Percentiles rank a stretch among this genome's conserved stretches.
Evolutionary conservation across 345 rosid species (phyloP).

Genomic region (Physaria fendleri): DNA sequence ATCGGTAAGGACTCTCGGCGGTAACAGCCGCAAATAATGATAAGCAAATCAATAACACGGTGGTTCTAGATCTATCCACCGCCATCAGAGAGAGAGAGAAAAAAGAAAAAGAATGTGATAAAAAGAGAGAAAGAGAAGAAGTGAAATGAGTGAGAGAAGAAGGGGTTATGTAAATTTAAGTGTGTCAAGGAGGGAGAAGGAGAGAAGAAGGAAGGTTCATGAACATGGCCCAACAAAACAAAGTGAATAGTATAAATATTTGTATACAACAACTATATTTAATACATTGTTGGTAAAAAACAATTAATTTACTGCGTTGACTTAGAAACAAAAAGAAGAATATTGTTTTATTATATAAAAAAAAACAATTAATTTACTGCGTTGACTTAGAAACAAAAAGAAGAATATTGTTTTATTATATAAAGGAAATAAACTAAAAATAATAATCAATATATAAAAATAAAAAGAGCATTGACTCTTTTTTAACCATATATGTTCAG

Average conservation of each 20-base stretch:
- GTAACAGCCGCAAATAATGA: conserved; percentile 22
- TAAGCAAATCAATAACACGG: conserved; percentile 21
- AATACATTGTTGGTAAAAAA: not conserved
- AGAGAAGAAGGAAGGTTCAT: not conserved
- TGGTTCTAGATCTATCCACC: conserved; percentile 18
- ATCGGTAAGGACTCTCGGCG: conserved; percentile 67
- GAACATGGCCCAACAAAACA: conserved; percentile 1
- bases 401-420: no score
- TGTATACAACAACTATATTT: not conserved
- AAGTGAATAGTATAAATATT: not conserved
- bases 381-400: not conserved
- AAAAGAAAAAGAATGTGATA: not conserved
- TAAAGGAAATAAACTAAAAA: not conserved
- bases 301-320: conserved; percentile 14
- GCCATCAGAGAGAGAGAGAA: conserved; percentile 5
- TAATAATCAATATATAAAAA: no score
- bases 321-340: not conserved
- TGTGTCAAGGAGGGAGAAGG: not conserved
- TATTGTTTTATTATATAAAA: no score
- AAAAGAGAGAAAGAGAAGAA: not conserved
- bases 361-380: conserved; percentile 3
- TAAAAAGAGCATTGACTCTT: no score
- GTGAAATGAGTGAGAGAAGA: conserved; percentile 11
- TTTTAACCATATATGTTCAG: no score
- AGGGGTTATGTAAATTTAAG: conserved; percentile 17